Conservation (phyloP, 2,329 filamentous ascomycete species). For the Teratosphaeriaceae sp. region DNA sequence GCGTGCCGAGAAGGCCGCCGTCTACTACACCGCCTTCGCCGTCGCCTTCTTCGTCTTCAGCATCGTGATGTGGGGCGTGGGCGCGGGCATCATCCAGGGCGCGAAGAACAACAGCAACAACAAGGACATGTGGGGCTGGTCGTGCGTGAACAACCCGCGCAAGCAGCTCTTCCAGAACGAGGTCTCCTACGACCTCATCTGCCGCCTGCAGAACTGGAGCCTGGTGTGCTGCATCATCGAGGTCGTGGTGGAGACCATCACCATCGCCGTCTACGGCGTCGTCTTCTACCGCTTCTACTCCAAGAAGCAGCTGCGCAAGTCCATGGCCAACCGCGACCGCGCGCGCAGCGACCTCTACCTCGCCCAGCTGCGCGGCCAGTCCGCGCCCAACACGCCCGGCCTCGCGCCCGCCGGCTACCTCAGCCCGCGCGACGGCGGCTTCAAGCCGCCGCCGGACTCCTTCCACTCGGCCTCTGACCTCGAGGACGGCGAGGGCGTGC, state of each 20-base stretch:
- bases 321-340: slow-evolving; percentile 91
- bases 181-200: slow-evolving; percentile 83
- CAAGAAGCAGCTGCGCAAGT: slow-evolving; percentile 91
- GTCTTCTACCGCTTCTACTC: slow-evolving; percentile 98
- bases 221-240: slow-evolving; percentile 97
- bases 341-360: slow-evolving; percentile 94
- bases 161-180: slow-evolving; percentile 69
- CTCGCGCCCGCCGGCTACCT: slow-evolving; percentile 54
- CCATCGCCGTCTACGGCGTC: slow-evolving; percentile 85
- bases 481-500: slow-evolving; percentile 38
- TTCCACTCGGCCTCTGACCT: slow-evolving; percentile 32
- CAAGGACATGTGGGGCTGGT: slow-evolving; percentile 97
- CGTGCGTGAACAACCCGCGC: slow-evolving; percentile 80
- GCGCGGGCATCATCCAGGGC: slow-evolving; percentile 76
- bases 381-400: slow-evolving; percentile 89
- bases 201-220: slow-evolving; percentile 90
- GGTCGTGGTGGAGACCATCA: slow-evolving; percentile 84
- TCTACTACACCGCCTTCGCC: slow-evolving; percentile 94
- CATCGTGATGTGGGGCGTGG: slow-evolving; percentile 85
- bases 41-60: slow-evolving; percentile 91
- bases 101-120: slow-evolving; percentile 64
- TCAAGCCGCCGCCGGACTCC: slow-evolving; percentile 39
- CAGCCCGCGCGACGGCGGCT: slow-evolving; percentile 52
- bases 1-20: slow-evolving; percentile 83
- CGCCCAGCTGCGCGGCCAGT: slow-evolving; percentile 62